Evolutionary conservation across 2,329 filamentous ascomycete species (phyloP), one percentile per base, ranked within the genome.

Genomic region (Botrytis sinoallii): DNA sequence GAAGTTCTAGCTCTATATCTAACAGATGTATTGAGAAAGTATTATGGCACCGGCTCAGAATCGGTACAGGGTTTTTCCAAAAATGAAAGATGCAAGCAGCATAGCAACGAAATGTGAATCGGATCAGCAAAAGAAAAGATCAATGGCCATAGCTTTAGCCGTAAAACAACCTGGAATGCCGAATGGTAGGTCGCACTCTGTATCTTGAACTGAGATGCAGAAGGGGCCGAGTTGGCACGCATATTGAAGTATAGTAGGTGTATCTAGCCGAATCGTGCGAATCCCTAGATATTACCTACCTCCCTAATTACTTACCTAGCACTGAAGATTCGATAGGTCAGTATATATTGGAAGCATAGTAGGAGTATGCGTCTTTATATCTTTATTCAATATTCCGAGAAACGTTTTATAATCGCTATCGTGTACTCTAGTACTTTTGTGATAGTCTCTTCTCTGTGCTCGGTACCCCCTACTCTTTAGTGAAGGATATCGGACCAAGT

Each of bases 61-160:
- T 29, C 52, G 52, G 52, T 7, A 55, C 52, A 55, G 25, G 52
- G 65, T 18, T 25, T 38, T 67, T 25, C 18, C 14, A 35, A 35
- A 60, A 22, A 38, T 25, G 2, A 20, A 29, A 35, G 32, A 42
- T 48, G 42, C 29, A 20, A 48, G 65, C n/a, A 67, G 10, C 48
- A 25, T 2, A 40, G 59, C 59, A 61, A 25, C 16, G 22, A 12
- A 40, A 16, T 25, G 44, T 40, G 64, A 42, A 63, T 48, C 55
- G 55, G 68, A 59, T 64, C 69, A 42, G 40, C 14, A 64, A 46
- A 12, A 61, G 52, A 32, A 38, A 63, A 35, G 68, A 46, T 61
- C 29, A 61, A 46, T n/a, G 42, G 68, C 48, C 55, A 61, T 20
- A 70, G 38, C 32, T 60, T 38, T n/a, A 29, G 20, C 40, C 68